A percentile compares a stretch with the other conserved stretches of the same genome.
These are phyloP conservation scores for Boletus barrowsii DNA, from an alignment of 768 basidiomycete genomes.

Conservation along the genomic window DNA sequence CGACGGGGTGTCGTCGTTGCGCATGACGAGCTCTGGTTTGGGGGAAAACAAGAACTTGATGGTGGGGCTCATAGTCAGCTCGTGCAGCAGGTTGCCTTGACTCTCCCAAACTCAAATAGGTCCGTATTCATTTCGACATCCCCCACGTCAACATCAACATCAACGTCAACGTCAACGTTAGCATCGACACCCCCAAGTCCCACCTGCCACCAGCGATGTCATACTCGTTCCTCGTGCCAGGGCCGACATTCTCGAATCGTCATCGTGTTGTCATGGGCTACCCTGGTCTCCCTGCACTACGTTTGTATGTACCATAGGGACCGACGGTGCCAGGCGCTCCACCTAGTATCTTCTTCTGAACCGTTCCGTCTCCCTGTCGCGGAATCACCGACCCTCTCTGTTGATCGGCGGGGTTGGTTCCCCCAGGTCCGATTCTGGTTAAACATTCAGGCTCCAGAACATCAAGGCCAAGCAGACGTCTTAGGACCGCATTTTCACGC, in stretches of 20 bases:
- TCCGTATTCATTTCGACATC: background rate
- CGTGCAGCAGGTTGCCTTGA: too few species aligned
- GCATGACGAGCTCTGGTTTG: background rate
- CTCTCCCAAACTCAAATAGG: too few species aligned
- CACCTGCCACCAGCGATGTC: too few species aligned
- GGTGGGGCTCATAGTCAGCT: background rate
- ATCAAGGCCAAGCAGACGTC: constrained; percentile 61
- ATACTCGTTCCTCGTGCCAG: too few species aligned
- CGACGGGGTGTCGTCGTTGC: background rate
- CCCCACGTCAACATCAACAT: constrained; percentile 17
- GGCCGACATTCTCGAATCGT: too few species aligned
- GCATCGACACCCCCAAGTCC: too few species aligned
- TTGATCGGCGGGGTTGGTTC: constrained; percentile 9
- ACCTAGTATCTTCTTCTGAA: constrained; percentile 29
- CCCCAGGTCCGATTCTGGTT: background rate
- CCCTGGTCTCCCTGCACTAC: constrained; percentile 20
- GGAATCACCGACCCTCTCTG: constrained; percentile 10
- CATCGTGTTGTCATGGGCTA: background rate
- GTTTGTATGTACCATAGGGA: constrained; percentile 45
- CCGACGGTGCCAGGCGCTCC: constrained; percentile 38
- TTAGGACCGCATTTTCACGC: constrained; percentile 81
- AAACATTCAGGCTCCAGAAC: constrained; percentile 22
- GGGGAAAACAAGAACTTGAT: background rate
- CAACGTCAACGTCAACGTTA: background rate
- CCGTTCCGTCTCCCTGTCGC: constrained; percentile 10